Percentiles rank a stretch among this genome's conserved stretches.
These are phyloP conservation scores for Nakazawaea siamensis DNA, from an alignment of 805 yeast species.

Conservation along the genomic window DNA sequence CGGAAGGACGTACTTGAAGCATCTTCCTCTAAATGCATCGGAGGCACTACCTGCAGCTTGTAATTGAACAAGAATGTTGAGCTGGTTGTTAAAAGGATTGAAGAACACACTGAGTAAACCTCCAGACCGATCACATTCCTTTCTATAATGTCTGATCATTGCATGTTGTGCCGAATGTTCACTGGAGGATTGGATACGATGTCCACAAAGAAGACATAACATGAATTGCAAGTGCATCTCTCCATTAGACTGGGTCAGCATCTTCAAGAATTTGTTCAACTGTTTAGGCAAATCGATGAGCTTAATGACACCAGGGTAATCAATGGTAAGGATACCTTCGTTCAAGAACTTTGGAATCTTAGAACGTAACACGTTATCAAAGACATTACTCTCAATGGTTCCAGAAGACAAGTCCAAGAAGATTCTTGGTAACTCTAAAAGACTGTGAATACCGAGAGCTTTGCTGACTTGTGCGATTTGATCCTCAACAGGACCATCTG, in stretches of 20 bases:
- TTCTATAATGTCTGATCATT: conserved; percentile 19
- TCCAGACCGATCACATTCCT: conserved; percentile 23
- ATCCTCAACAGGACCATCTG: no score
- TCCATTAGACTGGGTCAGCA: neutral
- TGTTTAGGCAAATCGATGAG: conserved; percentile 44
- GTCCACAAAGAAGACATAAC: conserved; percentile 39
- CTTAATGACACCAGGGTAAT: conserved; percentile 47
- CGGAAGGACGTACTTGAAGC: conserved; percentile 22
- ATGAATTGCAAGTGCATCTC: conserved; percentile 25
- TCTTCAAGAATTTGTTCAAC: conserved; percentile 22
- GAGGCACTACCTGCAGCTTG: conserved; percentile 15
- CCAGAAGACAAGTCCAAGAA: conserved; percentile 6
- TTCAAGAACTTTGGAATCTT: conserved; percentile 19
- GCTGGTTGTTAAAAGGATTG: conserved; percentile 16
- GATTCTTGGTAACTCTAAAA: conserved; percentile 12
- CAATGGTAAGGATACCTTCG: conserved; percentile 23
- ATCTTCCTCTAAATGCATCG: conserved; percentile 15
- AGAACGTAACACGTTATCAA: conserved; percentile 18
- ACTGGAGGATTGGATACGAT: conserved; percentile 22
- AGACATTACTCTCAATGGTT: conserved; percentile 18
- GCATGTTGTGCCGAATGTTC: conserved; percentile 19
- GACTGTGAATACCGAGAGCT: neutral
- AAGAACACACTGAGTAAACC: conserved; percentile 10
- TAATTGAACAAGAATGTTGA: conserved; percentile 20
- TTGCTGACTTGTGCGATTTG: neutral